Conservation (phyloP, 2,329 filamentous ascomycete species). For the Exutisphaerella laricina region DNA sequence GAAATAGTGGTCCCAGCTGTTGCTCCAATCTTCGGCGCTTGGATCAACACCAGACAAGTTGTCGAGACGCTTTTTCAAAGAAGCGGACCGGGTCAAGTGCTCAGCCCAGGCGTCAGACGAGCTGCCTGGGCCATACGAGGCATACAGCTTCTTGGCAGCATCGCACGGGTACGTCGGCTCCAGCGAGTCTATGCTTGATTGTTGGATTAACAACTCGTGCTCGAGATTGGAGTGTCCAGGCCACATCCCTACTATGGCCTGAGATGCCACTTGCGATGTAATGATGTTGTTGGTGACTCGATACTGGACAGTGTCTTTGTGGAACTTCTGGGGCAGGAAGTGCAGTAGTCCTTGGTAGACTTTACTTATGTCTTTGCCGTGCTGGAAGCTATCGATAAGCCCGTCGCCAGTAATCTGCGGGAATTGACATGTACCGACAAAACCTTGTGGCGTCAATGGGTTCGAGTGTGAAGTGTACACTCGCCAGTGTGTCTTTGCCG, state of each 20-base stretch:
- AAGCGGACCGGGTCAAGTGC: slow-evolving; percentile 54
- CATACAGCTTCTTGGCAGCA: slow-evolving; percentile 43
- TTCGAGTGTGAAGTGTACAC: slow-evolving; percentile 58
- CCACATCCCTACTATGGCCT: slow-evolving; percentile 69
- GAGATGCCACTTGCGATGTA: slow-evolving; percentile 72
- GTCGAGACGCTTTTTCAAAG: slow-evolving; percentile 59
- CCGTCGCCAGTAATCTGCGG: slow-evolving; percentile 71
- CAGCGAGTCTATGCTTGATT: slow-evolving; percentile 60
- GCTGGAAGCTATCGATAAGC: slow-evolving; percentile 67
- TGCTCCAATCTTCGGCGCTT: slow-evolving; percentile 59
- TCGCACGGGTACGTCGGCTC: slow-evolving; percentile 68
- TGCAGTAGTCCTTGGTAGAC: slow-evolving; percentile 66
- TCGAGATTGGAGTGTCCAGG: slow-evolving; percentile 28
- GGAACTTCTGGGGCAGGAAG: slow-evolving; percentile 56
- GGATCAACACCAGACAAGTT: slow-evolving; percentile 59
- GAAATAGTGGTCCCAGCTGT: slow-evolving; percentile 73
- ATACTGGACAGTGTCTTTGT: slow-evolving; percentile 51
- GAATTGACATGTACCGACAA: slow-evolving; percentile 70
- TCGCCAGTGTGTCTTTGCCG: slow-evolving; percentile 60
- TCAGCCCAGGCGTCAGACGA: slow-evolving; percentile 52
- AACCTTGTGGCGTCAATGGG: slow-evolving; percentile 61
- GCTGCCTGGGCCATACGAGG: slow-evolving; percentile 43
- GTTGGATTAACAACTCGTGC: slow-evolving; percentile 43
- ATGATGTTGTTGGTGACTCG: slow-evolving; percentile 78
- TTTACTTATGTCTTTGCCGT: slow-evolving; percentile 69